Evolutionary conservation across 2,329 filamentous ascomycete genomes (phyloP), one percentile per base, ranked within the genome.

Genomic region (Penicillium rolfsii): DNA sequence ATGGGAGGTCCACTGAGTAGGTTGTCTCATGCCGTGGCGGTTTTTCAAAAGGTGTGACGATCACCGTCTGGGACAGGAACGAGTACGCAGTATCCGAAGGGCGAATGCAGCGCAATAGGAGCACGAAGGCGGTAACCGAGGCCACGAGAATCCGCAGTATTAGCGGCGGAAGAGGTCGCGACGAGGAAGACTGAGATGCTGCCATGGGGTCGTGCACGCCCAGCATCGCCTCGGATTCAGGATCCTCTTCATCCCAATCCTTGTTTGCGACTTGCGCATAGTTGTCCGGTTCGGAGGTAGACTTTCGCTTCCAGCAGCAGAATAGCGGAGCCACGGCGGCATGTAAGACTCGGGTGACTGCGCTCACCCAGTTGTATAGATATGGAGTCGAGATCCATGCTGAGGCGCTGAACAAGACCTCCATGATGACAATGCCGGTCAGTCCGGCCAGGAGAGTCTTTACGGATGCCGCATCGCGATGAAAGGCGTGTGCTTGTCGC

Each of bases 381-480:
- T 59, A 61, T 1, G 67, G 67, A 1, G 61, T 67, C 2, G 60
- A 46, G 24, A 68, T 52, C 52, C 60, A 69, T 11, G 67, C 56
- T 3, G 53, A 49, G 3, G 54, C 59, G 35, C 62, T 43, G 19
- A 70, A 67, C 4, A 65, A 4, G 3, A 67, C 52, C n/a, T 67
- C 66, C 26, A 67, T 64, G 7, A 70, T 63, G 9, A 70, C 46
- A 12, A 65, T 59, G 8, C 67, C 65, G 5, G 64, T 60, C 43
- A 71, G 46, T 24, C 67, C 70, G 12, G 67, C 68, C 16, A 71
- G 57, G 3, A 71, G 61, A 11, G 66, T 65, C 53, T 69, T 69
- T 43, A 70, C 55, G 5, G 65, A 60, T 9, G 68, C 66, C n/a
- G 60, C 62, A 52, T 71, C 67, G 19, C 69, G 61, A 33, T 67